These are phyloP conservation scores for Microbotryum silenes-acaulis DNA, from an alignment of 1,284 basidiomycete species.

Conservation along the genomic window DNA sequence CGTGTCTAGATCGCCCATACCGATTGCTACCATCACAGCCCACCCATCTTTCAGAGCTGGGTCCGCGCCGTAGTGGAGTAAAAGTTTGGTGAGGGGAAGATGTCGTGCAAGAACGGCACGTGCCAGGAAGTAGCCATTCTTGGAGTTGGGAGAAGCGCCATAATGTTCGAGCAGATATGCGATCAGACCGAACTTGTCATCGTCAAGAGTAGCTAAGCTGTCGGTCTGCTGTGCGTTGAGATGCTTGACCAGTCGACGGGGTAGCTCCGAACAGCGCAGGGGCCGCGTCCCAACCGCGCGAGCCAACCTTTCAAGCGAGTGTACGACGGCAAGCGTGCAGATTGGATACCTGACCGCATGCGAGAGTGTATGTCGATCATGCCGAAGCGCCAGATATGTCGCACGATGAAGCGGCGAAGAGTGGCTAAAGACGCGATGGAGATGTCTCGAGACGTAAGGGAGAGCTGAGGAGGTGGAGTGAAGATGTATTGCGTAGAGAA, in stretches of 20 bases:
- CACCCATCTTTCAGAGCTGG: constrained; percentile 55
- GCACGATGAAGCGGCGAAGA: constrained; percentile 53
- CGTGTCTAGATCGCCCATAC: constrained; percentile 56
- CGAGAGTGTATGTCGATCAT: constrained; percentile 43
- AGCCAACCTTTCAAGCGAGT: constrained; percentile 45
- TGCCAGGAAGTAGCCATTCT: constrained; percentile 67
- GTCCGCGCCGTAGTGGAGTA: constrained; percentile 63
- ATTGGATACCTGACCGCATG: constrained; percentile 57
- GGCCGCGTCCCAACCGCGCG: neutral
- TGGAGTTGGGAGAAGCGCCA: constrained; percentile 49
- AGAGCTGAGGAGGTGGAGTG: constrained; percentile 20
- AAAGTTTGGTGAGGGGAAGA: constrained; percentile 56
- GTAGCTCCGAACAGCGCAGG: constrained; percentile 34
- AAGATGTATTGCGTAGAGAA: constrained; percentile 24
- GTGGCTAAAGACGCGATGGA: constrained; percentile 25
- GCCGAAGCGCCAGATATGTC: constrained; percentile 51
- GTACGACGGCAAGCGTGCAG: constrained; percentile 53
- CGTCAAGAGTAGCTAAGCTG: neutral
- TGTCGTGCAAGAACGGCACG: constrained; percentile 62
- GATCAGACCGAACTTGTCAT: constrained; percentile 34
- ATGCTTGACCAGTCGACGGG: constrained; percentile 39
- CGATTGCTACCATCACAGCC: constrained; percentile 66
- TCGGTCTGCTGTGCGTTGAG: neutral
- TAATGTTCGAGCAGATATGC: constrained; percentile 38
- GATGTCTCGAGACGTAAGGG: constrained; percentile 16